Evolutionary conservation across 371 early-diverging fungal genomes (phyloP), one percentile per base, ranked within the genome.

Genomic region (Saksenaea vasiformis): DNA sequence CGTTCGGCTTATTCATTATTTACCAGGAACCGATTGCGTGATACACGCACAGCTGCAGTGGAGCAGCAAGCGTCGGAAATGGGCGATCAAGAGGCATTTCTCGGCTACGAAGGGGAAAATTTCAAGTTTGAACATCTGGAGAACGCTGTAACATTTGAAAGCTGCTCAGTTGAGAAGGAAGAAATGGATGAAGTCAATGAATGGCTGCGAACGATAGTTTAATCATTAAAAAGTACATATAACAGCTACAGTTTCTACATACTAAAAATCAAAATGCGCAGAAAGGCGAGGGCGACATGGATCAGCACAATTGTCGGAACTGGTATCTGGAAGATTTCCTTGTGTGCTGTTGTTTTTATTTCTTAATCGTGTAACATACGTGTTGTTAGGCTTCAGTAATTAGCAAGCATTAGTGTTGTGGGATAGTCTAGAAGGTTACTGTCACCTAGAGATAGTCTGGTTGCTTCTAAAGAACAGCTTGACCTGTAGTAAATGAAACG

Each of bases 51-150:
- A 10, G 90, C 92, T 13, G 84, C 87, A 47, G 74, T 89, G 19
- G 91, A 90, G 27, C 77, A 81, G 10, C 87, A 89, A 64, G 74
- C 65, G 9, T 78, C 78, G 9, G 82, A 80, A 3, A 81, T 73
- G 1, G 90, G 88, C 43, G 85, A 79, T 36, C 80, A 77, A 28
- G 84, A 80, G 56, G 85, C 81, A 11, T 94, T 77, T 67, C 64
- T 95, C 58, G 95, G 95, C 9, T 89, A 85, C 70, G 94, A 95
- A 58, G 89, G 86, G 37, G 87, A 93, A 68, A 74, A 78, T 51
- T 94, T 95, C 68, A 77, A 85, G 62, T 92, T 95, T 78, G 88
- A 89, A 53, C 92, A 95, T 66, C 64, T 93, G 24, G 85, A 86
- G 55, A 91, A 87, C 61, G 67, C 67, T 9, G 80, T 94, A 4